Evolutionary conservation across 2,329 filamentous ascomycete species (phyloP), one percentile per base, ranked within the genome.

Genomic region (Mollisiaceae sp.): DNA sequence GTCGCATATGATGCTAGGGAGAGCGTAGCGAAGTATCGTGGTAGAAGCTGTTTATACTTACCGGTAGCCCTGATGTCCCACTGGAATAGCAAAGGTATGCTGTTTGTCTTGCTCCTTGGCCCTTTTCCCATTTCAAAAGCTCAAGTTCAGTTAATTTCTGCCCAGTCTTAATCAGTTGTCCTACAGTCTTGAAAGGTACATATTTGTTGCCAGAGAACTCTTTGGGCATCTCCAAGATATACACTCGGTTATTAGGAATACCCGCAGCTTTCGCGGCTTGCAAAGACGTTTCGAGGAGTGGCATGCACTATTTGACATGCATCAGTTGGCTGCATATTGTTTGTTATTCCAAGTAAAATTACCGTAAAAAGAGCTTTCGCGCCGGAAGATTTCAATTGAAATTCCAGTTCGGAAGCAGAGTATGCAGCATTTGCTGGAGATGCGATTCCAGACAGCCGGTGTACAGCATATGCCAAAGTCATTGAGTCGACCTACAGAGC

Each of bases 401-500:
- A 93, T 9, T 90, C 88, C 27, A 97, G 83, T 78, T 97, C 94
- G 8, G 91, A 86, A 24, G 86, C 86, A 0, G 91, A 96, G 78
- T 97, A 97, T 6, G 89, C 87, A 27, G 93, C 93, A 75, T 97
- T 97, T 2, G 92, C 93, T 0, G 94, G 93, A 22, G 89, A 91
- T 15, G 91, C 82, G 64, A 92, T 81, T 43, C 91, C 93, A n/a
- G 88, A 88, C 15, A 94, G 79, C 64, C 89, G 85, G 76, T 94
- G 92, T 18, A 91, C 83, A 2, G 91, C 89, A 83, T 91, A 92
- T 45, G 86, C 86, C 36, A 93, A 78, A 4, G 91, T 86, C 67
- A 93, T 79, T 61, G 90, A 92, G 77, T 95, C 91, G 68, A 95
- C 87, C 86, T 92, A 64, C 50, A 24, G 60, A 63, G 11, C 27